phyloP scores from a whole-genome alignment of 352 stramenopile species.

The Thalassiosira mediterranea region DNA sequence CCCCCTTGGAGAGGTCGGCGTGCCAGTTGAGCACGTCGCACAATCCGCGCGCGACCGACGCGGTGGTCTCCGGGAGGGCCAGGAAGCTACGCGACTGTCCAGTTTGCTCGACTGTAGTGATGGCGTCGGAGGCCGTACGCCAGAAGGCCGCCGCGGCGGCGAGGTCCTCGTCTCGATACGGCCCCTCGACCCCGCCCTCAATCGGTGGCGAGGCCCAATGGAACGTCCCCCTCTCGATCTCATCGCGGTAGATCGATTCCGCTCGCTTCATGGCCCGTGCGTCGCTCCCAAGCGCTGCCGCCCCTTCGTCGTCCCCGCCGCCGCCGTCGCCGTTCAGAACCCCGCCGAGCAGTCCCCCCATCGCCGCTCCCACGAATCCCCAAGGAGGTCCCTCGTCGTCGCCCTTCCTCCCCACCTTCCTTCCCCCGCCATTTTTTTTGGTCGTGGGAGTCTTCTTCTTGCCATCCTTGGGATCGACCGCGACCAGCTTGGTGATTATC shows the following conservation, averaged over 20 bases:
- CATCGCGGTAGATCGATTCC: background rate
- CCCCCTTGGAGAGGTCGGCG: background rate
- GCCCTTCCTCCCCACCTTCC: background rate
- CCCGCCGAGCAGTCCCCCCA: background rate
- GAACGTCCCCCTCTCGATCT: background rate
- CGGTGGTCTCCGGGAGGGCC: constrained; percentile 1
- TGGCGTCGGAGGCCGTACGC: constrained; percentile 1
- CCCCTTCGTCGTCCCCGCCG: too few relatives aligned
- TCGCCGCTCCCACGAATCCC: background rate
- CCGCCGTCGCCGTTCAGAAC: background rate
- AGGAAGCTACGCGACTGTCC: too few relatives aligned
- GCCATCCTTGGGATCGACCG: background rate
- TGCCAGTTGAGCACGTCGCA: constrained; percentile 11
- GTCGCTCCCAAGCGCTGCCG: too few relatives aligned
- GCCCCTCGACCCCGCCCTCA: background rate
- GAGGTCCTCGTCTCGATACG: background rate
- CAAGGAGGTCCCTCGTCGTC: background rate
- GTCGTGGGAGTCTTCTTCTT: background rate
- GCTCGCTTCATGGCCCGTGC: too few relatives aligned
- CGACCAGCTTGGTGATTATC: background rate
- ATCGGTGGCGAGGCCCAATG: background rate
- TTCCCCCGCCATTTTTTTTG: too few relatives aligned
- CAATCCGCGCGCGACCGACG: background rate
- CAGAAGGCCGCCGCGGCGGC: constrained; percentile 7
- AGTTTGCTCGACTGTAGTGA: background rate